Percentiles rank a stretch among this genome's conserved stretches.
phyloP scores from a whole-genome alignment of 306 rosid species.

The Fagus crenata region DNA sequence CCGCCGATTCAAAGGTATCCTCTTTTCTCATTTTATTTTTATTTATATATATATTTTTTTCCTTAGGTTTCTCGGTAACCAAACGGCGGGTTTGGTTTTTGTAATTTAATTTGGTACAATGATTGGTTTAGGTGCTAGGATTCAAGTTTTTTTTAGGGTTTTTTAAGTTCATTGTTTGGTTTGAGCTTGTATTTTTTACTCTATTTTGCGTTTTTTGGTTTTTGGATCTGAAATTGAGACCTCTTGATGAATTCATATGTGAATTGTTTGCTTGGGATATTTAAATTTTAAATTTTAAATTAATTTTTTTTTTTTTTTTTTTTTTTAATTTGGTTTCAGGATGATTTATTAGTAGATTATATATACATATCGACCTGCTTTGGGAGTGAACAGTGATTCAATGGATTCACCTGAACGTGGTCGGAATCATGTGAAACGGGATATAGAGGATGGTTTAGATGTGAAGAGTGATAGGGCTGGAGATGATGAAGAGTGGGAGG shows the following conservation, averaged over 20 bases:
- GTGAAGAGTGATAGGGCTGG: constrained; percentile 59
- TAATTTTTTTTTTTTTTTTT: not conserved
- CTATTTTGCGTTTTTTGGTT: not conserved
- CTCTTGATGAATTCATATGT: not conserved
- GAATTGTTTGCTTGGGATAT: not conserved
- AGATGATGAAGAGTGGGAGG: constrained; percentile 76
- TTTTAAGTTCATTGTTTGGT: not conserved
- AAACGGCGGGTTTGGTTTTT: not conserved
- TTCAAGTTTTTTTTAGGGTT: not conserved
- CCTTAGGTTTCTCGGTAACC: not conserved
- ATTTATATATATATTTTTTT: not conserved
- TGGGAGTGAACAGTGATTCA: not conserved
- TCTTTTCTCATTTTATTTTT: too few relatives aligned
- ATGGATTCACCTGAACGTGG: constrained; percentile 65
- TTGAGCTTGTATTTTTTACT: not conserved
- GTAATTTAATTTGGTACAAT: not conserved
- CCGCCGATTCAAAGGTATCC: too few relatives aligned
- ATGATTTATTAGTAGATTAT: not conserved
- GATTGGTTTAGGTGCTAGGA: not conserved
- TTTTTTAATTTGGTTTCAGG: not conserved
- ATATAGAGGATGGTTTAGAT: constrained; percentile 48
- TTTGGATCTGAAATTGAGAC: not conserved
- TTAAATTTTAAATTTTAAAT: too few relatives aligned
- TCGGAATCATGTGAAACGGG: constrained; percentile 47
- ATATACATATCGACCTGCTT: not conserved